Conservation (phyloP, 345 rosid species). For the Hibiscus mutabilis region DNA sequence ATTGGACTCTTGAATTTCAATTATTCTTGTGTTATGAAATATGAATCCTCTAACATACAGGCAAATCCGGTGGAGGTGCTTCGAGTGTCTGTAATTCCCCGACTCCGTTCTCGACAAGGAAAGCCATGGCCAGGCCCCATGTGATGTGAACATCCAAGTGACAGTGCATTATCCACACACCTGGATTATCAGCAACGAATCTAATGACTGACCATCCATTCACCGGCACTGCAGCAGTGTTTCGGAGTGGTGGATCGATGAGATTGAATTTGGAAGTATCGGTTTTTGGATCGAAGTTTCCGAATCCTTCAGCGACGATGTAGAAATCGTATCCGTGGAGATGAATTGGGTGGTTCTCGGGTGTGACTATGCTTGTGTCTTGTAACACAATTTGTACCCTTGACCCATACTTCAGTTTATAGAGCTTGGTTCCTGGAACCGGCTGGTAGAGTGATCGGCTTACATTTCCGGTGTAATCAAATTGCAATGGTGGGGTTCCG, state of each 20-base stretch:
- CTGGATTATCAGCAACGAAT: constrained; percentile 95
- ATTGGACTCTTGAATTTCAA: constrained; percentile 15
- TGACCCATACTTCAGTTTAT: constrained; percentile 63
- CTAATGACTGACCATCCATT: constrained; percentile 93
- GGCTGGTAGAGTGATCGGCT: constrained; percentile 69
- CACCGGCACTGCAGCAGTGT: constrained; percentile 68
- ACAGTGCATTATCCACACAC: constrained; percentile 92
- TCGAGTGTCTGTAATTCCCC: constrained; percentile 50
- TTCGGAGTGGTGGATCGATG: constrained; percentile 83
- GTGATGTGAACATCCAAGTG: constrained; percentile 86
- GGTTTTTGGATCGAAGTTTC: constrained; percentile 66
- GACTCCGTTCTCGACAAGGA: constrained; percentile 68
- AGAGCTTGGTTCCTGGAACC: constrained; percentile 51
- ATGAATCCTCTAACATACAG: constrained; percentile 39
- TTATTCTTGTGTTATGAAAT: background rate
- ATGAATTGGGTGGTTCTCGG: constrained; percentile 91
- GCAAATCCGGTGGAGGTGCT: constrained; percentile 68
- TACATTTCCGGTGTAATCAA: constrained; percentile 82
- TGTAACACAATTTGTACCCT: constrained; percentile 79
- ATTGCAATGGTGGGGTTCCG: constrained; percentile 47
- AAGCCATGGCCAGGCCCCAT: constrained; percentile 88
- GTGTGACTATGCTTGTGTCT: constrained; percentile 68
- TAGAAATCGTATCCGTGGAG: constrained; percentile 94
- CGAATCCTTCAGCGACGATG: constrained; percentile 75
- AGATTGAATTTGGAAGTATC: constrained; percentile 74